Percentiles rank a stretch among this genome's conserved stretches.
These are phyloP conservation scores for Takashimella tepidaria DNA, from an alignment of 1,284 basidiomycete genomes.

Conservation along the genomic window DNA sequence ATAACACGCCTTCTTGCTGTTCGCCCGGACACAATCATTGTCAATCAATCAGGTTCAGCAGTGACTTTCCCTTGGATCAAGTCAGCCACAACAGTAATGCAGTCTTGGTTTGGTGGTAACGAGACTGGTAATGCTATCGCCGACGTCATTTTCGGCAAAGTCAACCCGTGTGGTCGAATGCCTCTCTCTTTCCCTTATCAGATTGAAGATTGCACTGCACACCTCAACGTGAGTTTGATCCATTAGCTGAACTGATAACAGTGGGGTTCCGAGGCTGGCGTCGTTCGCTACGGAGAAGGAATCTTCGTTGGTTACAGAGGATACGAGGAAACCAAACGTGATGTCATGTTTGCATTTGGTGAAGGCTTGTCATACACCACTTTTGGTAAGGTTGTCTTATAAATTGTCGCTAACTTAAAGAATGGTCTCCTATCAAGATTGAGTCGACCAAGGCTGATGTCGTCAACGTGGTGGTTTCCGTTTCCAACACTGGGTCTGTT, in stretches of 20 bases:
- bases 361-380: slow-evolving; percentile 11
- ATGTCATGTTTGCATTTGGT: slow-evolving; percentile 10
- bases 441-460: neutral
- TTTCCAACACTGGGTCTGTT: slow-evolving; percentile 19
- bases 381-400: slow-evolving; percentile 7
- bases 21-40: slow-evolving; percentile 29
- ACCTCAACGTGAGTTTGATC: slow-evolving; percentile 12
- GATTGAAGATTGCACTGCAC: slow-evolving; percentile 29
- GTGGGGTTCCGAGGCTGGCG: neutral
- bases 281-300: slow-evolving; percentile 11
- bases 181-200: slow-evolving; percentile 30
- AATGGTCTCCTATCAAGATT: slow-evolving; percentile 1
- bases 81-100: slow-evolving; percentile 14
- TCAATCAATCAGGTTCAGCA: slow-evolving; percentile 32
- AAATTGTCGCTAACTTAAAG: neutral
- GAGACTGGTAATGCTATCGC: slow-evolving; percentile 26
- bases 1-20: slow-evolving; percentile 23
- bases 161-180: slow-evolving; percentile 39
- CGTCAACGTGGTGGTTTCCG: slow-evolving; percentile 1
- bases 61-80: slow-evolving; percentile 31
- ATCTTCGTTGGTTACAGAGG: slow-evolving; percentile 16
- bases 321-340: slow-evolving; percentile 1
- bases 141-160: slow-evolving; percentile 37
- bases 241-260: neutral
- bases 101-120: slow-evolving; percentile 16